Evolutionary conservation across 2,329 filamentous ascomycete species (phyloP).

Genomic region (Calonectria honghensis): DNA sequence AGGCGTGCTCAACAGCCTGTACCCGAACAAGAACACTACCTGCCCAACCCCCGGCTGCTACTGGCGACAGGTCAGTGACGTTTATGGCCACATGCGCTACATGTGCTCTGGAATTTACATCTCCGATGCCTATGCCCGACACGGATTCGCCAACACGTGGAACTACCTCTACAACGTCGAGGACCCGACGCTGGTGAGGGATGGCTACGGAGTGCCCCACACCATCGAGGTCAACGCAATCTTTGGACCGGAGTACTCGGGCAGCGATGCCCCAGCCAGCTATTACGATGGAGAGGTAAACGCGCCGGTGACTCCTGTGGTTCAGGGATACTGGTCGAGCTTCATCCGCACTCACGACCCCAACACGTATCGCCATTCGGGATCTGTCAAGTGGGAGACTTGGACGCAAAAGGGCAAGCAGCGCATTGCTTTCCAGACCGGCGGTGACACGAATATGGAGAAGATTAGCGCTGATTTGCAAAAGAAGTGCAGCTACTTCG

Average conservation of each 20-base stretch:
- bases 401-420: slow-evolving; percentile 58
- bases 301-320: slow-evolving; percentile 72
- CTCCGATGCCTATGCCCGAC: slow-evolving; percentile 53
- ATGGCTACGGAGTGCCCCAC: slow-evolving; percentile 79
- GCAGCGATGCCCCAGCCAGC: slow-evolving; percentile 68
- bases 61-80: slow-evolving; percentile 62
- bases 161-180: slow-evolving; percentile 83
- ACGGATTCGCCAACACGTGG: slow-evolving; percentile 69
- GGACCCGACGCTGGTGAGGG: slow-evolving; percentile 70
- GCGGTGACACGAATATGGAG: slow-evolving; percentile 64
- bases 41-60: slow-evolving; percentile 59
- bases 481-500: slow-evolving; percentile 52
- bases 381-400: slow-evolving; percentile 63
- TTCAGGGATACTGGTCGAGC: slow-evolving; percentile 84
- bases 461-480: slow-evolving; percentile 50
- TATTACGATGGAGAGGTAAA: slow-evolving; percentile 74
- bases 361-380: slow-evolving; percentile 66
- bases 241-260: slow-evolving; percentile 77
- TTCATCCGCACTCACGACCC: slow-evolving; percentile 82
- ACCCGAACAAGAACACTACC: slow-evolving; percentile 60
- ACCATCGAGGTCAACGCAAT: slow-evolving; percentile 80
- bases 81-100: slow-evolving; percentile 60
- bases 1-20: slow-evolving; percentile 58
- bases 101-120: slow-evolving; percentile 60
- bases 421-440: slow-evolving; percentile 65